Conservation (phyloP, 2,329 filamentous ascomycete genomes). For the Cytospora piceae region DNA sequence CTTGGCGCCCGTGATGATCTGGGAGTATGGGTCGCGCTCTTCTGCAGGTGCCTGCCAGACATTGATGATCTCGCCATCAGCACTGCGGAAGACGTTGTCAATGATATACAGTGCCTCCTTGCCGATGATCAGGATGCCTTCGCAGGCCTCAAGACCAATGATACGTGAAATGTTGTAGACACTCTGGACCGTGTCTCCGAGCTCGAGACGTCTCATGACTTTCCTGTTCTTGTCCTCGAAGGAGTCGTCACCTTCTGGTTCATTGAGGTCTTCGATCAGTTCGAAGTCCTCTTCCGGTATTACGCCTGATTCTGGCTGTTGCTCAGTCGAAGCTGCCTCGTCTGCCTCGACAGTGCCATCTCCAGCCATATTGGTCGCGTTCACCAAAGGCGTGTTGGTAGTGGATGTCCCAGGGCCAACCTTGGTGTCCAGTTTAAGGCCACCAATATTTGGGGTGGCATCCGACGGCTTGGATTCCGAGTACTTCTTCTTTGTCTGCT, state of each 20-base stretch:
- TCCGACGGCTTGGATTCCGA: conserved; percentile 33
- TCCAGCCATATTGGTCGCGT: conserved; percentile 27
- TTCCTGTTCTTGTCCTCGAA: conserved; percentile 99
- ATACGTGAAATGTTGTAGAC: conserved; percentile 96
- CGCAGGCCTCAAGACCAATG: conserved; percentile 88
- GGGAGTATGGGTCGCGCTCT: conserved; percentile 92
- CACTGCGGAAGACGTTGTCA: conserved; percentile 93
- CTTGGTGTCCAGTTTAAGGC: conserved; percentile 34
- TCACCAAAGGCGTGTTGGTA: conserved; percentile 17
- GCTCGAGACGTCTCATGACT: conserved; percentile 90
- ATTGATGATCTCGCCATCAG: conserved; percentile 95
- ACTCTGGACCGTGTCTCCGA: conserved; percentile 87
- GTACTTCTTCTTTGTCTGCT: conserved; percentile 47
- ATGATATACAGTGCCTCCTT: conserved; percentile 92
- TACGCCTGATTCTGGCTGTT: conserved; percentile 37
- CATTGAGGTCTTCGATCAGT: conserved; percentile 89
- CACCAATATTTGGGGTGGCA: conserved; percentile 29
- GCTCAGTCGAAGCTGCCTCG: conserved; percentile 35
- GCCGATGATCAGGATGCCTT: conserved; percentile 90
- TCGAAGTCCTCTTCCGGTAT: conserved; percentile 89
- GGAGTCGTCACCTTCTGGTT: conserved; percentile 72
- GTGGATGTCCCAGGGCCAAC: conserved; percentile 33
- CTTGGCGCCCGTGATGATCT: conserved; percentile 81
- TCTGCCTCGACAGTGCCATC: conserved; percentile 28
- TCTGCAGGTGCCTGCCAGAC: conserved; percentile 91